Evolutionary conservation across 805 yeast species (phyloP).

Genomic region (Yamadazyma scolyti): DNA sequence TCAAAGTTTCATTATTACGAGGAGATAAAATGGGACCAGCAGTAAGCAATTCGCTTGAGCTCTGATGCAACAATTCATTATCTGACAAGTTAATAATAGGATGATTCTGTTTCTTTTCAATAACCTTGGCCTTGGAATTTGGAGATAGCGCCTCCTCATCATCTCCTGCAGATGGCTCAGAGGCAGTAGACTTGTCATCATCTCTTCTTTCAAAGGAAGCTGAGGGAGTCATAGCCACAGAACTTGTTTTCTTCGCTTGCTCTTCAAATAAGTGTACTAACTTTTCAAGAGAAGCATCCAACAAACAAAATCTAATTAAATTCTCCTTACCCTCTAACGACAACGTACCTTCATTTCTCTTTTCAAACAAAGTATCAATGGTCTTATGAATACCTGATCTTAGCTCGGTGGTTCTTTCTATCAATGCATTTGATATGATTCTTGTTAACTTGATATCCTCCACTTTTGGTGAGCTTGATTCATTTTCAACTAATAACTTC

Average conservation of each 20-base stretch:
- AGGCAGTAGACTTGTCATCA: neutral
- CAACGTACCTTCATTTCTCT: slow-evolving; percentile 42
- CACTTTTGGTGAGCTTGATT: slow-evolving; percentile 31
- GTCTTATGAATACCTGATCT: slow-evolving; percentile 49
- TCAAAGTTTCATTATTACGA: slow-evolving; percentile 21
- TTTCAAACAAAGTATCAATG: slow-evolving; percentile 47
- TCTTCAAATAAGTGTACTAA: slow-evolving; percentile 49
- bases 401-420: slow-evolving; percentile 48
- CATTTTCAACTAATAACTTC: slow-evolving; percentile 46
- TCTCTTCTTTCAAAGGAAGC: slow-evolving; percentile 12
- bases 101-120: slow-evolving; percentile 5
- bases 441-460: slow-evolving; percentile 39
- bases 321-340: slow-evolving; percentile 56
- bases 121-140: neutral
- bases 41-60: slow-evolving; percentile 47
- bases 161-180: neutral
- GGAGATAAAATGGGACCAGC: slow-evolving; percentile 54
- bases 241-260: slow-evolving; percentile 17
- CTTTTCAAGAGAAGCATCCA: slow-evolving; percentile 53
- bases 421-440: slow-evolving; percentile 46
- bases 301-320: slow-evolving; percentile 47
- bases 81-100: slow-evolving; percentile 9
- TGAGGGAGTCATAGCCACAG: slow-evolving; percentile 15
- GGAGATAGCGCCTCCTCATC: neutral
- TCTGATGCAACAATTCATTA: slow-evolving; percentile 40